Conservation (phyloP, 495 filamentous ascomycete genomes). For the Penicillium herquei region DNA sequence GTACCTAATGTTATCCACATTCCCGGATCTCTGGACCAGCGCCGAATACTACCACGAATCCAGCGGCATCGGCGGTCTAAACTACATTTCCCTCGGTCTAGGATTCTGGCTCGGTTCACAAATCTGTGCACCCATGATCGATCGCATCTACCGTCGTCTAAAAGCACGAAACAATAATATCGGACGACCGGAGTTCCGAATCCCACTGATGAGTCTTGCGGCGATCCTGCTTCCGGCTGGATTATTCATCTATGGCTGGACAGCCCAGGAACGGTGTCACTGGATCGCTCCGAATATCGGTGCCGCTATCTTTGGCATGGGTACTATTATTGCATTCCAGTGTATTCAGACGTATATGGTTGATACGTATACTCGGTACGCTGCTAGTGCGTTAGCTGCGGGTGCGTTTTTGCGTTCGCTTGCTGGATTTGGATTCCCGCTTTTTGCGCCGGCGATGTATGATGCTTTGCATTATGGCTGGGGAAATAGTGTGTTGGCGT, state of each 20-base stretch:
- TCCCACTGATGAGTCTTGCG: slow-evolving; percentile 60
- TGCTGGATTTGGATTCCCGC: slow-evolving; percentile 72
- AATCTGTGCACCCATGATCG: slow-evolving; percentile 61
- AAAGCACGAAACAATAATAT: slow-evolving; percentile 56
- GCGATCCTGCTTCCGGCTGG: slow-evolving; percentile 60
- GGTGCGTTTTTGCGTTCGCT: slow-evolving; percentile 63
- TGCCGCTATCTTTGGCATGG: slow-evolving; percentile 54
- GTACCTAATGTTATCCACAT: slow-evolving; percentile 70
- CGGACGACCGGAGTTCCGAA: slow-evolving; percentile 68
- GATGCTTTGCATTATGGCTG: slow-evolving; percentile 56
- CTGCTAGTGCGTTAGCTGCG: slow-evolving; percentile 70
- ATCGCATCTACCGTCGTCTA: slow-evolving; percentile 60
- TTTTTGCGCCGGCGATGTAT: slow-evolving; percentile 71
- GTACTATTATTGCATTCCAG: slow-evolving; percentile 65
- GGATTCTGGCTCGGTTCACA: slow-evolving; percentile 67
- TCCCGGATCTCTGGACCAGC: slow-evolving; percentile 60
- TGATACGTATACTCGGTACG: slow-evolving; percentile 73
- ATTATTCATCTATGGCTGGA: slow-evolving; percentile 72
- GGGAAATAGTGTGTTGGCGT: slow-evolving; percentile 62
- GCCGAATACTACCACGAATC: slow-evolving; percentile 55
- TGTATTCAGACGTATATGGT: slow-evolving; percentile 73
- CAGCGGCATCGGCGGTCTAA: slow-evolving; percentile 61
- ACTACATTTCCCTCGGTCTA: slow-evolving; percentile 67
- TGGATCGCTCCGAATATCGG: slow-evolving; percentile 78
- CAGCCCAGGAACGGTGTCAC: slow-evolving; percentile 56